Percentiles rank a stretch among this genome's conserved stretches.
These are phyloP conservation scores for Candida nonsorbophila DNA, from an alignment of 805 yeast species.

Conservation along the genomic window DNA sequence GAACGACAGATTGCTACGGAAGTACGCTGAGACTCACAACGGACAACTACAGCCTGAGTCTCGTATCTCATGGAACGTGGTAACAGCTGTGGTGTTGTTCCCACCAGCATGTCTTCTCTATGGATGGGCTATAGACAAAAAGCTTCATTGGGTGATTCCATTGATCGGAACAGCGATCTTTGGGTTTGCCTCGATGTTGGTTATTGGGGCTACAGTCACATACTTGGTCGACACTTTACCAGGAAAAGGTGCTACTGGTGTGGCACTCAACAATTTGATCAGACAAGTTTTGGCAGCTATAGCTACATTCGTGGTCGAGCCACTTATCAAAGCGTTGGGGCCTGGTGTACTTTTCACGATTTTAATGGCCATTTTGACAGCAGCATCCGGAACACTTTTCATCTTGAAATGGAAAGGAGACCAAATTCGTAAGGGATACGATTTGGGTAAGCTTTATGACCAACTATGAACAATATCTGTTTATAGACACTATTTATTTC, in stretches of 20 bases:
- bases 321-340: conserved; percentile 61
- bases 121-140: conserved; percentile 75
- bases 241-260: conserved; percentile 85
- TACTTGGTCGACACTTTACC: conserved; percentile 82
- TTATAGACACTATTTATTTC: neutral
- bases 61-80: conserved; percentile 69
- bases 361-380: conserved; percentile 51
- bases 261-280: conserved; percentile 73
- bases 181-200: conserved; percentile 81
- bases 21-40: conserved; percentile 49
- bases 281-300: conserved; percentile 71
- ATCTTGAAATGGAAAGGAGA: conserved; percentile 52
- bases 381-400: conserved; percentile 36
- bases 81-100: conserved; percentile 54
- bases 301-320: conserved; percentile 72
- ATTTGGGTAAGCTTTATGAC: conserved; percentile 54
- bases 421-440: conserved; percentile 59
- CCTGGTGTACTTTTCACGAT: conserved; percentile 67
- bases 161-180: conserved; percentile 75
- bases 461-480: conserved; percentile 20
- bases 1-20: conserved; percentile 57
- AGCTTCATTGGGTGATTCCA: conserved; percentile 73
- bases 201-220: conserved; percentile 75
- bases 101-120: conserved; percentile 66
- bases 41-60: conserved; percentile 74